phyloP scores from a whole-genome alignment of 257 asterid species.

The Catharanthus roseus region DNA sequence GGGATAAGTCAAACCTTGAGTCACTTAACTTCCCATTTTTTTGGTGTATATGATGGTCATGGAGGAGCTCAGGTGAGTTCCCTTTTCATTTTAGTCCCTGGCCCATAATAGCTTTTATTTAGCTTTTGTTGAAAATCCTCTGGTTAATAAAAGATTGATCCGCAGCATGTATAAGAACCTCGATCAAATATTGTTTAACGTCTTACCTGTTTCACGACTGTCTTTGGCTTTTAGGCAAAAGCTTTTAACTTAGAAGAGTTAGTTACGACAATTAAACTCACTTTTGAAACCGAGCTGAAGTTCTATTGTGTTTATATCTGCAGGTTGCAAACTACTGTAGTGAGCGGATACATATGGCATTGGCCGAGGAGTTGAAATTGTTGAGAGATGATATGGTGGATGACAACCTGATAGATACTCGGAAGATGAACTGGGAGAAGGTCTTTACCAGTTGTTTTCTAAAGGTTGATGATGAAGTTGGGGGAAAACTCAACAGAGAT shows the following conservation, averaged over 20 bases:
- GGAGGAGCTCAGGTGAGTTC: conserved; percentile 81
- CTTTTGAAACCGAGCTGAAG: neutral
- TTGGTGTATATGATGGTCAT: conserved; percentile 88
- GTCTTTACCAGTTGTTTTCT: conserved; percentile 59
- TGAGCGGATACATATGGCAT: conserved; percentile 60
- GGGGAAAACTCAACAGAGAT: conserved; percentile 44
- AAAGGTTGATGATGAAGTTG: conserved; percentile 72
- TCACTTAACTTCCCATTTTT: conserved; percentile 79
- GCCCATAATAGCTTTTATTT: neutral
- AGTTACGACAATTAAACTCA: neutral
- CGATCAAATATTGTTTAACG: neutral
- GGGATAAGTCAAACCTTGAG: conserved; percentile 53
- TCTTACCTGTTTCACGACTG: neutral
- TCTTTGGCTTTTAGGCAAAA: neutral
- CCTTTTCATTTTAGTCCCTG: neutral
- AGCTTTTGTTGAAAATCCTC: neutral
- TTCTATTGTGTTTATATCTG: conserved; percentile 7
- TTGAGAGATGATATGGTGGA: conserved; percentile 29
- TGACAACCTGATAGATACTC: conserved; percentile 38
- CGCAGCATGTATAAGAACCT: neutral
- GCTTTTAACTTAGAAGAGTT: neutral
- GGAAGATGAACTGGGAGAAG: conserved; percentile 60
- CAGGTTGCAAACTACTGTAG: conserved; percentile 81
- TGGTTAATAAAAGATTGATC: neutral
- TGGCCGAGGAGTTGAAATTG: conserved; percentile 48